Percentiles rank a stretch among this genome's conserved stretches.
These are phyloP conservation scores for Candida methanosorbosa DNA, from an alignment of 805 yeast species.

Conservation along the genomic window DNA sequence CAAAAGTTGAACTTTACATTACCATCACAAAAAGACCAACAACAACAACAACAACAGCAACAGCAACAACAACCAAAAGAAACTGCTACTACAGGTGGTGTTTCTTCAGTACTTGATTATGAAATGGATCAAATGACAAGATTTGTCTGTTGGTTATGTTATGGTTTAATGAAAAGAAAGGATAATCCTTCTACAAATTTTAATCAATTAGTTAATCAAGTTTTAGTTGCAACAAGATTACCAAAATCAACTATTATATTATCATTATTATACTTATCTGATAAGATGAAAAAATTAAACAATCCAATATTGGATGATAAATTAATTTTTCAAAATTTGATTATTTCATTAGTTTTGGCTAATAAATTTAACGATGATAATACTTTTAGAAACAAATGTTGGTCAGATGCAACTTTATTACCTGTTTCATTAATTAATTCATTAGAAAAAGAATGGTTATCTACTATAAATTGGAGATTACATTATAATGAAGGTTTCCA, in stretches of 20 bases:
- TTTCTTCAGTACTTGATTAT: conserved; percentile 69
- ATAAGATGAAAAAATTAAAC: conserved; percentile 33
- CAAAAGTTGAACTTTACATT: too few relatives aligned
- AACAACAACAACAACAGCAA: conserved; percentile 3
- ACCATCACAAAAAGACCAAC: conserved; percentile 1
- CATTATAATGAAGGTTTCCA: conserved; percentile 21
- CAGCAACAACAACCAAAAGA: conserved; percentile 7
- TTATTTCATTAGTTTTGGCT: conserved; percentile 70
- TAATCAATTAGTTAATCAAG: conserved; percentile 52
- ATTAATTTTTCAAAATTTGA: conserved; percentile 44
- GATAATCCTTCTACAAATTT: conserved; percentile 40
- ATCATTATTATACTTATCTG: conserved; percentile 71
- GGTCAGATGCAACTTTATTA: conserved; percentile 94
- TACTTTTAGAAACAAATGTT: conserved; percentile 88
- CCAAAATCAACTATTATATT: conserved; percentile 76
- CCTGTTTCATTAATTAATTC: conserved; percentile 49
- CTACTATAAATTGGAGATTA: conserved; percentile 20
- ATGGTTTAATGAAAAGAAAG: conserved; percentile 52
- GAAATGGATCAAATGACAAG: conserved; percentile 71
- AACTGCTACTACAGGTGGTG: conserved; percentile 55
- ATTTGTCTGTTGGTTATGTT: conserved; percentile 68
- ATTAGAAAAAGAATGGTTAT: conserved; percentile 51
- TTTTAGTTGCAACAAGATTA: conserved; percentile 78
- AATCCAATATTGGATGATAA: conserved; percentile 21
- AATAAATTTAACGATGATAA: conserved; percentile 95